phyloP scores from a whole-genome alignment of 306 rosid genomes.

The Citrullus colocynthis region DNA sequence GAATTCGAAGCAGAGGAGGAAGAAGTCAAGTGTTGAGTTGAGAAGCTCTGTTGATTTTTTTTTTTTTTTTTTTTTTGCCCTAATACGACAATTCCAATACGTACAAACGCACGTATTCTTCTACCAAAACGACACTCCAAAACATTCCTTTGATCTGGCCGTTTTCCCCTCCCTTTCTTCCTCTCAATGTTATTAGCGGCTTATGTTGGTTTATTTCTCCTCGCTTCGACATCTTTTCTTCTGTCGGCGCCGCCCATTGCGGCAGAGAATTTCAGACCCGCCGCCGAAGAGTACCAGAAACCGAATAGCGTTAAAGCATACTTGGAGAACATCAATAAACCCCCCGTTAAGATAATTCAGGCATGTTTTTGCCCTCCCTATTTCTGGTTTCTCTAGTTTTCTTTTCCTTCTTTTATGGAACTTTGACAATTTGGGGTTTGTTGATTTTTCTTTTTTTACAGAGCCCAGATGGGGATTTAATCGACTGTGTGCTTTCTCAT shows the following conservation, averaged over 20 bases:
- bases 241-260: background rate
- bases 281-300: conserved; percentile 25
- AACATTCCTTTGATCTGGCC: conserved; percentile 38
- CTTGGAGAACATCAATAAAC: conserved; percentile 67
- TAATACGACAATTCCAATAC: conserved; percentile 62
- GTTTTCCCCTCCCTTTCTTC: background rate
- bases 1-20: background rate
- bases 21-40: background rate
- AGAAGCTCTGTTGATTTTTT: background rate
- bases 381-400: background rate
- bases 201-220: conserved; percentile 4
- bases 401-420: background rate
- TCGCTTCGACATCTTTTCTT: background rate
- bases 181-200: conserved; percentile 4
- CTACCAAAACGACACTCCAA: conserved; percentile 26
- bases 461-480: conserved; percentile 96
- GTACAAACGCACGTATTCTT: conserved; percentile 23
- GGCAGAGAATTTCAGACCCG: conserved; percentile 32
- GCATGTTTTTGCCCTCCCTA: conserved; percentile 4
- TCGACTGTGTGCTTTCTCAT: conserved; percentile 74
- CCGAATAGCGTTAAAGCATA: conserved; percentile 27
- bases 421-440: conserved; percentile 18
- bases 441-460: conserved; percentile 22
- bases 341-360: conserved; percentile 80
- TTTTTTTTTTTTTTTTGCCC: background rate